A percentile compares a stretch with the other conserved stretches of the same genome.
phyloP scores from a whole-genome alignment of 1,284 basidiomycete genomes.

The Rhodotorula mucilaginosa region DNA sequence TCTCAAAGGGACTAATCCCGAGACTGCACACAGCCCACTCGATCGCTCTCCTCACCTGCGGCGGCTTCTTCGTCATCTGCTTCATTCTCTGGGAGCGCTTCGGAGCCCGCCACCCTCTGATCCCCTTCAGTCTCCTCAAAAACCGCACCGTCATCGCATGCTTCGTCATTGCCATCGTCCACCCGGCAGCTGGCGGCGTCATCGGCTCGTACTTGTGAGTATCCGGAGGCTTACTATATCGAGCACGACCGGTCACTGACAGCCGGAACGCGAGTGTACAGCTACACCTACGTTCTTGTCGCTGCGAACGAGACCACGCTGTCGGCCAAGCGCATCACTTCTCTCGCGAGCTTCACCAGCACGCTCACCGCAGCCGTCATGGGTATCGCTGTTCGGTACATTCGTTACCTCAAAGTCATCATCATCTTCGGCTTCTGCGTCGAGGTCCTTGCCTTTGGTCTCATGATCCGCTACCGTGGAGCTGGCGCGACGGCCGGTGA shows the following conservation, averaged over 20 bases:
- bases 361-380: slow-evolving; percentile 44
- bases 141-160: slow-evolving; percentile 48
- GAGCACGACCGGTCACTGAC: neutral
- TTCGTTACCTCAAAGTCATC: slow-evolving; percentile 47
- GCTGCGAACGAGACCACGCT: slow-evolving; percentile 43
- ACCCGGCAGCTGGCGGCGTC: slow-evolving; percentile 48
- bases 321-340: slow-evolving; percentile 45
- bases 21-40: slow-evolving; percentile 41
- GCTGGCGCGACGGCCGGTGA: slow-evolving; percentile 41
- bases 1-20: neutral
- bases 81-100: slow-evolving; percentile 47
- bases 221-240: neutral
- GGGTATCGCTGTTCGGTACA: slow-evolving; percentile 36
- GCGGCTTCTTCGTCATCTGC: slow-evolving; percentile 40
- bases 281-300: slow-evolving; percentile 37
- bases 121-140: slow-evolving; percentile 48
- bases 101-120: slow-evolving; percentile 47
- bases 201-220: slow-evolving; percentile 47
- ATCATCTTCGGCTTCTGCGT: slow-evolving; percentile 47
- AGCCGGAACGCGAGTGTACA: neutral
- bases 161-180: slow-evolving; percentile 46
- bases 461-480: slow-evolving; percentile 48
- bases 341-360: slow-evolving; percentile 44
- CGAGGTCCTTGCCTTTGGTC: slow-evolving; percentile 44
- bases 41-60: slow-evolving; percentile 47